phyloP scores from a whole-genome alignment of 176 grass and related monocot species.

The Rhynchospora breviuscula region DNA sequence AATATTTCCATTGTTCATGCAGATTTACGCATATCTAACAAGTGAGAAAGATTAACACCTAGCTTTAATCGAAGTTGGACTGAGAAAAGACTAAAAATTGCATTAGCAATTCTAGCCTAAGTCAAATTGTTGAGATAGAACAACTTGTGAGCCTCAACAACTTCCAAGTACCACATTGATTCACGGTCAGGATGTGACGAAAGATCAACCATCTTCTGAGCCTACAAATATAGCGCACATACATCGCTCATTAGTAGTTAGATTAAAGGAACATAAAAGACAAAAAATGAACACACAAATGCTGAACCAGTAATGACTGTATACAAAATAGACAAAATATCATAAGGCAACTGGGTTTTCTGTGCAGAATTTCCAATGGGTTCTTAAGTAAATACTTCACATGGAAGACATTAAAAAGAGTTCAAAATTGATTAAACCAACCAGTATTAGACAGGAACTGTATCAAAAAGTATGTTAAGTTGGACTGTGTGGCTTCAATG shows the following conservation, averaged over 20 bases:
- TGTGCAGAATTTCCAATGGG: too few species aligned
- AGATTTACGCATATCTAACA: neutral
- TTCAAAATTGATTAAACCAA: neutral
- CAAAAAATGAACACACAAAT: neutral
- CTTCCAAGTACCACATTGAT: slow-evolving; percentile 91
- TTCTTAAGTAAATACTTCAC: too few species aligned
- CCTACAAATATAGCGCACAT: slow-evolving; percentile 37
- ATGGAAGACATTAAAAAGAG: too few species aligned
- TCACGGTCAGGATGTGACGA: slow-evolving; percentile 54
- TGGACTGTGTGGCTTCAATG: neutral
- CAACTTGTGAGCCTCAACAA: slow-evolving; percentile 54
- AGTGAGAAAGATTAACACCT: neutral
- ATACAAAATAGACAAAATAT: neutral
- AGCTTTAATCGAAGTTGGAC: neutral
- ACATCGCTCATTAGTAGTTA: neutral
- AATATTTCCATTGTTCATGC: neutral
- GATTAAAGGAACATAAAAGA: neutral
- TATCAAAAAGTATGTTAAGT: neutral
- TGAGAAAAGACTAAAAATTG: neutral
- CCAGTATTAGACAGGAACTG: neutral
- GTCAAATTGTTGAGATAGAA: slow-evolving; percentile 39
- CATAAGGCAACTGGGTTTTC: neutral
- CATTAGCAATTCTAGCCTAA: neutral
- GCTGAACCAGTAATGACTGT: neutral
- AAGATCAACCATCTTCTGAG: slow-evolving; percentile 84